Percentiles rank a stretch among this genome's conserved stretches.
phyloP scores from a whole-genome alignment of 257 asterid species.

The Cynanchum wilfordii region DNA sequence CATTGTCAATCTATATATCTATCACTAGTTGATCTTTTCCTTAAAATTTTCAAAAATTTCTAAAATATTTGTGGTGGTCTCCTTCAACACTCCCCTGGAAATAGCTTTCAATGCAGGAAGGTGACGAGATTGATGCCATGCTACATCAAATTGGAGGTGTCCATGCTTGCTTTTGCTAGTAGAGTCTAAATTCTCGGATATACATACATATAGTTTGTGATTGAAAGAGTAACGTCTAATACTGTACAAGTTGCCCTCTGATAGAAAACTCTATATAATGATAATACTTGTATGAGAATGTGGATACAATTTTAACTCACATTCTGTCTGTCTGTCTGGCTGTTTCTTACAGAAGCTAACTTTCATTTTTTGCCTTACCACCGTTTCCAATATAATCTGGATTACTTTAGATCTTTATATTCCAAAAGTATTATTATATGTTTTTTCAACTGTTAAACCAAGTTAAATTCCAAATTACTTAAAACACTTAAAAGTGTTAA shows the following conservation, averaged over 20 bases:
- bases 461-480: too few species aligned
- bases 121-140: slow-evolving; percentile 38
- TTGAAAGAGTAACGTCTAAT: too few species aligned
- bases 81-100: neutral
- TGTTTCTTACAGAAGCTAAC: too few species aligned
- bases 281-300: too few species aligned
- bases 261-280: neutral
- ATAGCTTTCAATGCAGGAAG: slow-evolving; percentile 36
- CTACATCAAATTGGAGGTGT: slow-evolving; percentile 34
- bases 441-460: too few species aligned
- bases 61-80: neutral
- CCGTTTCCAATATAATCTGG: too few species aligned
- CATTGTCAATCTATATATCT: neutral
- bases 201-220: neutral
- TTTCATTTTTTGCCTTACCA: too few species aligned
- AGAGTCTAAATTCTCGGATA: neutral
- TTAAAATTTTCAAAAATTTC: neutral
- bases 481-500: too few species aligned
- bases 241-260: neutral
- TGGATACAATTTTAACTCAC: neutral
- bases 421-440: too few species aligned
- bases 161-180: neutral
- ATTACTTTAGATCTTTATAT: too few species aligned
- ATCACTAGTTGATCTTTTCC: neutral
- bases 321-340: too few species aligned